Base-by-base conservation (phyloP, 441 rosid species). In the Pelargonium citronellum region DNA sequence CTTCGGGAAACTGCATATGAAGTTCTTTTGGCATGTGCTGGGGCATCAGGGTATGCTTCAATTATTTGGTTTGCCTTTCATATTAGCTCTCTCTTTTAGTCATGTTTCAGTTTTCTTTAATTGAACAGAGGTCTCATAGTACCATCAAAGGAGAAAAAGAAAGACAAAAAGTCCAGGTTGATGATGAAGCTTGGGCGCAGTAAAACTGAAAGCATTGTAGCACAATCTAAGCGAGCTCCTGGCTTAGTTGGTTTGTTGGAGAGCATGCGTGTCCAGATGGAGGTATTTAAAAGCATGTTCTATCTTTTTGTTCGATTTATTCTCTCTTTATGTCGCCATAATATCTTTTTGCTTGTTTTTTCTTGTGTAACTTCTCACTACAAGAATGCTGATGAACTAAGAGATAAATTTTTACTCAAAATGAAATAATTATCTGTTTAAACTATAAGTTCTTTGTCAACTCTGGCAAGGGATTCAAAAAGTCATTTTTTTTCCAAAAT, bases 1-100 rank as follows among this genome's bases (percentile, higher is more conserved):
- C 90, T 92, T 43, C 95, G 98, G 10, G 98, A 95, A 82, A 89
- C 94, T 70, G 96, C 99, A 47, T 95, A 88, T 67, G 98, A 92
- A 84, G 78, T 89, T 80, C 91, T 95, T 63, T 79, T 95, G 84
- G 96, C 97, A 58, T 92, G 97, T 76, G 99, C 99, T 70, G 99
- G 99, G 70, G 95, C 99, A 71, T 76, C 98, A 57, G 98, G 99
- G 99, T 95, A 83, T 73, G 79, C 72, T 51, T 69, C 60, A 37
- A 68, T 41, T 51, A 11, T 70, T 70, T 70, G 6, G 13, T 69
- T 60, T 67, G 60, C 60, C 16, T 58, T 47, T 34, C 70, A 62
- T 10, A 67, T 67, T 43, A 72, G 47, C 69, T 61, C 49, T 61
- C 69, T 5, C 5, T 62, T 62, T 27, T 62, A 62, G 66, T 30